Base-by-base conservation (phyloP, 2,329 filamentous ascomycete genomes). In the Aspergillus tanneri region DNA sequence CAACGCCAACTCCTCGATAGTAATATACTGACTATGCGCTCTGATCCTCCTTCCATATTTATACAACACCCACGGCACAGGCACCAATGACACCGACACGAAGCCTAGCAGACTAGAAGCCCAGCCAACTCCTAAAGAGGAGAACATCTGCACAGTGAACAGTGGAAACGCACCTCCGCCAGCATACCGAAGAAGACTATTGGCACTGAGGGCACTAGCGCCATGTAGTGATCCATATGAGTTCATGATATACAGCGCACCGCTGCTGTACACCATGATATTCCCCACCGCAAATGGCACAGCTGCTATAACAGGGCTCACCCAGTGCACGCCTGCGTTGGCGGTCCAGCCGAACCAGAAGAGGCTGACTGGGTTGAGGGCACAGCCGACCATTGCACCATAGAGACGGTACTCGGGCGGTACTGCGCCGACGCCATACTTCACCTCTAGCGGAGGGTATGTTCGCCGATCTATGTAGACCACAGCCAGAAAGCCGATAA, bases 261-360 rank as follows among this genome's bases (percentile, higher is more conserved):
- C 23, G 78, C 49, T 27, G 7, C 50, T 46, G 43, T 64, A 66
- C 5, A 65, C 58, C 18, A 64, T 50, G 16, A 65, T 41, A 44
- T 64, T 64, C 14, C 61, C 59, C 16, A 52, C 54, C 12, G 56
- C 63, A 44, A 65, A 64, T 12, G 58, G 52, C 24, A 59, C 53
- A 1, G 56, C 53, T 1, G 62, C 57, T 12, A 63, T 22, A 8
- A 58, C 46, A 10, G 58, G 56, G 7, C 55, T 54, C 16, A 73
- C 71, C 66, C 67, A 77, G 52, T 72, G 72, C 3, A 77, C 63
- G 2, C 56, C 54, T 0, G 63, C 57, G 9, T 61, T 63, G 11
- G 73, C 69, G 0, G 73, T 73, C 74, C 73, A 77, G 1, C 71
- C 74, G 49, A 76, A 77, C 72, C 72, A 75, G 61, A 77, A 75